Percentiles rank a stretch among this genome's conserved stretches.
phyloP scores from a whole-genome alignment of 805 yeast genomes.

The Hanseniaspora clermontiae region DNA sequence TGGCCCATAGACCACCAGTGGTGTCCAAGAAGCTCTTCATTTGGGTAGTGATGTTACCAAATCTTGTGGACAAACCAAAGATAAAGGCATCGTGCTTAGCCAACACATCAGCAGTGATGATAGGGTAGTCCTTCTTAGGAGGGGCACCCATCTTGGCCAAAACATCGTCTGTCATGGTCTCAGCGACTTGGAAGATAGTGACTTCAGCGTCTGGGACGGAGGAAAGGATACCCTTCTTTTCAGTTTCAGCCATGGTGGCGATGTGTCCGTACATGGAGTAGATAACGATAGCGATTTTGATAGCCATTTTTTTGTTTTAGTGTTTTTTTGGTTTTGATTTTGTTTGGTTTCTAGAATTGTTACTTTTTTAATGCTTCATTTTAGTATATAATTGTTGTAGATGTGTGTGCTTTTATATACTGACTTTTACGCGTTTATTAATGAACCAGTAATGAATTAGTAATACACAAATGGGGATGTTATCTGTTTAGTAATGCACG shows the following conservation, averaged over 20 bases:
- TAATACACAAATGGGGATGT: too few relatives aligned
- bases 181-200: slow-evolving; percentile 59
- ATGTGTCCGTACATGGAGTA: slow-evolving; percentile 77
- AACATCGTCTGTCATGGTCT: slow-evolving; percentile 56
- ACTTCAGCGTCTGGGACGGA: slow-evolving; percentile 55
- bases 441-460: too few relatives aligned
- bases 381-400: too few relatives aligned
- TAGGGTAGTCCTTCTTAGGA: slow-evolving; percentile 49
- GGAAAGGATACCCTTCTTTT: slow-evolving; percentile 53
- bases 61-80: slow-evolving; percentile 80
- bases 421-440: too few relatives aligned
- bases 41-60: slow-evolving; percentile 70
- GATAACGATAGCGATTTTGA: slow-evolving; percentile 57
- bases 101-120: slow-evolving; percentile 48
- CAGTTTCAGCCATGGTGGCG: slow-evolving; percentile 53
- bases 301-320: too few relatives aligned
- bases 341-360: too few relatives aligned
- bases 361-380: too few relatives aligned
- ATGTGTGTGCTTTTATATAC: too few relatives aligned
- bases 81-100: slow-evolving; percentile 62
- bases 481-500: too few relatives aligned
- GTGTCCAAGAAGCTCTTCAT: slow-evolving; percentile 64
- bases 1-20: slow-evolving; percentile 70
- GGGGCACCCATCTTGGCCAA: slow-evolving; percentile 51
- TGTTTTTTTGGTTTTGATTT: too few relatives aligned